phyloP scores from a whole-genome alignment of 2,329 filamentous ascomycete genomes.

The Torrubiellomyces zombiae region DNA sequence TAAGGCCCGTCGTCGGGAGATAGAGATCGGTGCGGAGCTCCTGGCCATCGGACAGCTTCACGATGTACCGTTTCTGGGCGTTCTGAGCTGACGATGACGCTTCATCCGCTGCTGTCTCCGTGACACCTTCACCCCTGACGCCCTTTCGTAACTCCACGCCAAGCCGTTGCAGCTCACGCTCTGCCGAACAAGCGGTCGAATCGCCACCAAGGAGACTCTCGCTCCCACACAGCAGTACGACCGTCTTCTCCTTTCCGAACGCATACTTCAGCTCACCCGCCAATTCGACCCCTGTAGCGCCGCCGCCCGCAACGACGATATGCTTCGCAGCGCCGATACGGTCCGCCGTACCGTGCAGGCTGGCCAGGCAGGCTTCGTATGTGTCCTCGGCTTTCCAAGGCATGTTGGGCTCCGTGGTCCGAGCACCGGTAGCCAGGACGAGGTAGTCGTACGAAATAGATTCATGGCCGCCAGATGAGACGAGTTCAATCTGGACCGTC shows the following conservation, averaged over 20 bases:
- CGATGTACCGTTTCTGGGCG: too few species aligned
- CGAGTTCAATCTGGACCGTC: conserved; percentile 27
- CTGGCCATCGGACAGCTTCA: conserved; percentile 28
- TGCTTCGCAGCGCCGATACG: conserved; percentile 27
- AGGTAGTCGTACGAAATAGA: conserved; percentile 35
- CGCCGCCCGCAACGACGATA: conserved; percentile 40
- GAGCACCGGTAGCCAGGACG: conserved; percentile 38
- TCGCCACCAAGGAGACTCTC: conserved; percentile 27
- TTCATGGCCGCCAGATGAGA: conserved; percentile 11
- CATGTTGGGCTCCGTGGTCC: conserved; percentile 19
- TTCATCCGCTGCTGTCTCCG: conserved; percentile 17
- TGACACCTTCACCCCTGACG: conserved; percentile 21
- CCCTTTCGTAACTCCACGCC: conserved; percentile 29
- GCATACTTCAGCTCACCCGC: conserved; percentile 37
- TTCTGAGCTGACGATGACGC: too few species aligned
- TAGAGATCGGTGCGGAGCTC: conserved; percentile 37
- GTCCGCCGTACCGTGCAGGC: conserved; percentile 23
- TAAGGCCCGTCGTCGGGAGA: conserved; percentile 36
- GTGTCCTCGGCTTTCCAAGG: conserved; percentile 36
- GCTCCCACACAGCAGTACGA: conserved; percentile 28
- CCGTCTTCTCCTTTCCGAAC: conserved; percentile 30
- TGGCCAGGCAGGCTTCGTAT: conserved; percentile 24
- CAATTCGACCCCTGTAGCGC: conserved; percentile 37
- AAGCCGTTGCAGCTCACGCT: conserved; percentile 33
- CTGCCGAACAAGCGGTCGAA: conserved; percentile 22